Evolutionary conservation across 495 filamentous ascomycete genomes (phyloP), one percentile per base, ranked within the genome.

Genomic region (Tuber indicum): DNA sequence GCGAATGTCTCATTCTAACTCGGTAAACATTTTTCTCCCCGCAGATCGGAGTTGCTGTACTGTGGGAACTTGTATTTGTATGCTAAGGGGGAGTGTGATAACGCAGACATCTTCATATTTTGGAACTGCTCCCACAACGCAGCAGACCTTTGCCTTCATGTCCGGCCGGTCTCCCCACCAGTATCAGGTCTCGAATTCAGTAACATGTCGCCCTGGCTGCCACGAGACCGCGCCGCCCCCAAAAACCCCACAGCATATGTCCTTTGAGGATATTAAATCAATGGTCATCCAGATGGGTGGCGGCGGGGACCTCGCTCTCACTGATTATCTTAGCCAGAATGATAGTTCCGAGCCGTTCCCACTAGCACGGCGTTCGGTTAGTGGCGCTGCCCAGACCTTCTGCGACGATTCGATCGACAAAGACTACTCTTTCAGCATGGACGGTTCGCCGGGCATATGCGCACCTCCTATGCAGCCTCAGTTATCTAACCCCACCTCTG

Each of bases 391-490:
- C 42, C n/a, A n/a, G n/a, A 17, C 66, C 14, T 78, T 74, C 76
- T 69, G 66, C n/a, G 66, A 72, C 47, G 32, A 69, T 72, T 76
- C 71, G n/a, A 71, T 70, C 19, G 45, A 26, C 41, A 74, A 78
- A 39, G 76, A 41, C 4, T 78, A 66, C 58, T 16, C 58, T 2
- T 71, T 76, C 72, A 72, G 8, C 39, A 3, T 42, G 71, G 45
- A 62, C 46, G 23, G 74, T 72, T 41, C 75, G 74, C 43, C 72
- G 36, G 62, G 72, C 71, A 75, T 74, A 42, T 66, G 46, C 19
- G 78, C 78, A 39, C 77, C 73, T 9, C 78, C 72, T 46, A 80
- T 80, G 78, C 52, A 78, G 1, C 74, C 74, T 45, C 78, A 80
- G 41, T 74, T 73, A 26, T 80, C 78, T 26, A 78, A 72, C 26